Evolutionary conservation across 768 basidiomycete genomes (phyloP).

Genomic region (Suillus weaverae): DNA sequence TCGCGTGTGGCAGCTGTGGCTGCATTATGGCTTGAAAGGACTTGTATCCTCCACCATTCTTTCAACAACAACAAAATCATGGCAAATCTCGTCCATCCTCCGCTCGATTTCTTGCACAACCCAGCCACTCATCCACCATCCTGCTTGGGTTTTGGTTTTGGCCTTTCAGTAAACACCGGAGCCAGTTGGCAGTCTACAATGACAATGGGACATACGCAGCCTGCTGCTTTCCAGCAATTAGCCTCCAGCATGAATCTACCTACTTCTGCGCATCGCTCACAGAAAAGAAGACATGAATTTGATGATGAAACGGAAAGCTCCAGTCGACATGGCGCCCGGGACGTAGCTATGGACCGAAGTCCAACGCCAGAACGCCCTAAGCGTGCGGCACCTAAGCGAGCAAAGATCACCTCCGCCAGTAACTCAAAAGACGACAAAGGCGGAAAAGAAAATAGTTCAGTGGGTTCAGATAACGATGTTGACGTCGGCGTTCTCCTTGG

Average conservation of each 20-base stretch:
- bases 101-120: constrained; percentile 61
- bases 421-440: constrained; percentile 41
- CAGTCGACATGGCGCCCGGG: constrained; percentile 38
- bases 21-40: constrained; percentile 11
- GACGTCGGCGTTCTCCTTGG: constrained; percentile 81
- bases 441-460: constrained; percentile 50
- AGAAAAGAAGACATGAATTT: constrained; percentile 66
- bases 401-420: constrained; percentile 30
- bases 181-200: constrained; percentile 48
- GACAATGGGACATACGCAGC: constrained; percentile 39
- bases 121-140: constrained; percentile 61
- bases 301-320: constrained; percentile 61
- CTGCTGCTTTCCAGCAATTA: constrained; percentile 55
- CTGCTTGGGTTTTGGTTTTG: constrained; percentile 75
- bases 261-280: constrained; percentile 39
- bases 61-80: constrained; percentile 40
- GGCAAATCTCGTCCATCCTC: constrained; percentile 72
- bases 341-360: constrained; percentile 82
- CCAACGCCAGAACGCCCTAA: constrained; percentile 81
- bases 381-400: constrained; percentile 68
- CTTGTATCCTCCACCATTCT: constrained; percentile 16
- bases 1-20: neutral
- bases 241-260: constrained; percentile 51
- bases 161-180: constrained; percentile 45
- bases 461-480: constrained; percentile 44